Evolutionary conservation across 2,329 filamentous ascomycete genomes (phyloP), one percentile per base, ranked within the genome.

Genomic region (Cryphonectria naterciae): DNA sequence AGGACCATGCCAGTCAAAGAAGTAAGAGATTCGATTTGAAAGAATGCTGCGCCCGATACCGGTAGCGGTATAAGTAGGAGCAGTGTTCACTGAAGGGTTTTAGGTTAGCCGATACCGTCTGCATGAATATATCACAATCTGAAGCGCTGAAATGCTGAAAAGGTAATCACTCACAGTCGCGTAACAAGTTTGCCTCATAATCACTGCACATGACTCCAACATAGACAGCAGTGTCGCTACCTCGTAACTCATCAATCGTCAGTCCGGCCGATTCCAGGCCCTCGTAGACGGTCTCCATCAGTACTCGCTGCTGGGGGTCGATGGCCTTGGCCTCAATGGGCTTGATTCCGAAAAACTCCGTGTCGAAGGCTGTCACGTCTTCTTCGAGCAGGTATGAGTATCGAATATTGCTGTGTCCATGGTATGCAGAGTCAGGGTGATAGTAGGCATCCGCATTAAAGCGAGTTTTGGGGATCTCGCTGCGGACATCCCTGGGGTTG

Each of bases 281-380:
- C 56, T 84, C 80, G 70, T 82, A 84, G 0, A 81, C 79, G 0
- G 77, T 77, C 65, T 83, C 79, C 4, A 83, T 76, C 0, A 80
- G 62, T 5, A 78, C 66, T 5, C 81, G 76, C 41, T 82, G 81
- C 64, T 82, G 79, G 11, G 81, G 81, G 70, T 83, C 81, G 70
- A 79, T 80, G 3, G 78, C 74, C 13, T 74, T 74, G 15, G 76
- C 77, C 74, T 82, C 80, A 2, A 77, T 75, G 1, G 79, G 73
- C 22, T 71, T 78, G 37, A 79, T 79, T n/a, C 77, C 77, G 74
- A 83, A 83, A 74, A 82, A 83, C 0, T 75, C 71, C 32, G 79
- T 73, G 65, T 83, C 81, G 69, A 81, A 81, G 0, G 56, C 39
- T 41, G 19, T 37, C 1, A 73, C 25, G 43, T 78, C 74, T 22